These are phyloP conservation scores for Oidiodendron maius DNA, from an alignment of 495 filamentous ascomycete genomes.

Conservation along the genomic window DNA sequence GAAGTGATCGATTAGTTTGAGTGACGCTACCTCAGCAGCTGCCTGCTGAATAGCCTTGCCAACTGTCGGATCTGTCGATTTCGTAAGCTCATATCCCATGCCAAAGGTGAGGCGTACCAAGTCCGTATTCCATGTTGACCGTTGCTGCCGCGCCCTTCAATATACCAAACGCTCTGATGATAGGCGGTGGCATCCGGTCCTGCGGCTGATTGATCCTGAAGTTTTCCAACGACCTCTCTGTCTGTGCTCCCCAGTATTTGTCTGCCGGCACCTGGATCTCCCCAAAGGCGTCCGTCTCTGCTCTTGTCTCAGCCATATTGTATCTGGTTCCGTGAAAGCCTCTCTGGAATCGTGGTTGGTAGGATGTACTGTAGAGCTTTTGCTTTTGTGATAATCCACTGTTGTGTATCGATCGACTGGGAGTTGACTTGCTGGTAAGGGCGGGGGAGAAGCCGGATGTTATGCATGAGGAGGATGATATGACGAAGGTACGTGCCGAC, in stretches of 20 bases:
- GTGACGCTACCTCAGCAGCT: constrained; percentile 84
- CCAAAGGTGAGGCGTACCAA: constrained; percentile 55
- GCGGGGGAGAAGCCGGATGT: too few species aligned
- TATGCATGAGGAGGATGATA: neutral
- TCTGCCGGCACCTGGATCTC: constrained; percentile 86
- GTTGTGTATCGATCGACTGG: too few species aligned
- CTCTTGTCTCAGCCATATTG: constrained; percentile 57
- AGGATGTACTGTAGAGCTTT: constrained; percentile 6
- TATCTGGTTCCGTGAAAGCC: constrained; percentile 40
- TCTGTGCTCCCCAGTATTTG: constrained; percentile 99
- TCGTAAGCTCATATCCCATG: constrained; percentile 16
- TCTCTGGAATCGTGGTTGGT: constrained; percentile 25
- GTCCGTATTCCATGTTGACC: constrained; percentile 92
- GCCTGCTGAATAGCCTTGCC: constrained; percentile 93
- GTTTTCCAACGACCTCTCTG: constrained; percentile 91
- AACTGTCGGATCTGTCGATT: constrained; percentile 69
- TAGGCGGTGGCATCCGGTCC: constrained; percentile 93
- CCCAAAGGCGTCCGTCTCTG: constrained; percentile 95
- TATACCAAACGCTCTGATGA: constrained; percentile 92
- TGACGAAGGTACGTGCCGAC: constrained; percentile 3
- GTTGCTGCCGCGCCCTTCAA: constrained; percentile 94
- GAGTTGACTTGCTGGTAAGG: too few species aligned
- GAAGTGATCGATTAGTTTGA: constrained; percentile 96
- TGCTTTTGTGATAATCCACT: too few species aligned
- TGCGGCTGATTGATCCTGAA: constrained; percentile 99